Evolutionary conservation across 345 rosid genomes (phyloP).

Genomic region (Crucihimalaya himalaica): DNA sequence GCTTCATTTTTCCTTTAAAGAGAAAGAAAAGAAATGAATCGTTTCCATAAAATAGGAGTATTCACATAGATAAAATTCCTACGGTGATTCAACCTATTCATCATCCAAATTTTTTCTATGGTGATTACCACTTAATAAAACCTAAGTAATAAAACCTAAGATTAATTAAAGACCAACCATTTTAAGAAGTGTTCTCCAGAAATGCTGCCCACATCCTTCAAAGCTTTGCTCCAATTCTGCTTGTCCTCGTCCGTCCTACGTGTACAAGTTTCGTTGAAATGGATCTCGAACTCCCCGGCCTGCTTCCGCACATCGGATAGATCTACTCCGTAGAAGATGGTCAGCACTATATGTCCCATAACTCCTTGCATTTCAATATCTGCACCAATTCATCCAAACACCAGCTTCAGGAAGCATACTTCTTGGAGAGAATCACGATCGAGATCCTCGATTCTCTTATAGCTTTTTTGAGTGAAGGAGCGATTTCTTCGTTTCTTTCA

Average conservation of each 20-base stretch:
- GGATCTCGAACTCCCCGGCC: not conserved
- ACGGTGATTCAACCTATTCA: too few species aligned
- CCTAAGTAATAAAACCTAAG: not conserved
- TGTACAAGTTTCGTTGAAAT: not conserved
- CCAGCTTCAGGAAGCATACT: conserved; percentile 26
- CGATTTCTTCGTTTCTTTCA: not conserved
- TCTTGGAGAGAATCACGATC: conserved; percentile 7
- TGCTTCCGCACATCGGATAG: conserved; percentile 16
- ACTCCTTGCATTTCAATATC: not conserved
- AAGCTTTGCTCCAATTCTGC: not conserved
- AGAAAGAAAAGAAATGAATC: not conserved
- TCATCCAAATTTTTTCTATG: not conserved
- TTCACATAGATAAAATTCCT: not conserved
- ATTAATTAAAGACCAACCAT: not conserved
- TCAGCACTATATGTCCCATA: conserved; percentile 11
- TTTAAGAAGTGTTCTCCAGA: not conserved
- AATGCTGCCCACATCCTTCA: not conserved
- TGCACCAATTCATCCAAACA: conserved; percentile 12
- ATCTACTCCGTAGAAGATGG: not conserved
- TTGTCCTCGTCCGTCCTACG: not conserved
- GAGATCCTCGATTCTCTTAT: not conserved
- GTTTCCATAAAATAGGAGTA: not conserved
- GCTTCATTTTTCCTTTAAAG: not conserved
- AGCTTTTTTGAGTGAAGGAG: not conserved
- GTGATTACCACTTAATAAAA: not conserved